A percentile compares a stretch with the other conserved stretches of the same genome.
phyloP scores from a whole-genome alignment of 1,284 basidiomycete genomes.

The Ganoderma meredithae region DNA sequence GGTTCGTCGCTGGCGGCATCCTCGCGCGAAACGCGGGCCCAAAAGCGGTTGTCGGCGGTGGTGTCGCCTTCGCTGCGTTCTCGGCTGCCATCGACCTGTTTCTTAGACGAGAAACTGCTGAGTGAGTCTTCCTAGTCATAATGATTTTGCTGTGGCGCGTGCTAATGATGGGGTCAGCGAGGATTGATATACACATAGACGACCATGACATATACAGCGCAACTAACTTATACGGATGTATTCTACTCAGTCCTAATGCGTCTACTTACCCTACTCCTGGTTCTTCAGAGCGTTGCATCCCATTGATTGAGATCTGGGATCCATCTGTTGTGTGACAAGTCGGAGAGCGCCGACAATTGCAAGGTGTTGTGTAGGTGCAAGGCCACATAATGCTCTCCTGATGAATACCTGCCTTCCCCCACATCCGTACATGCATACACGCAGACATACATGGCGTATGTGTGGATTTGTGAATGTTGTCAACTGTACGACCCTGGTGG shows the following conservation, averaged over 20 bases:
- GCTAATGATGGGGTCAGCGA: constrained; percentile 19
- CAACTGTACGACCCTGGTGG: too few species aligned
- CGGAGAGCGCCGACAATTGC: too few species aligned
- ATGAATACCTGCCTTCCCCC: background rate
- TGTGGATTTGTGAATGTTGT: too few species aligned
- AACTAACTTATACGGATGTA: constrained; percentile 26
- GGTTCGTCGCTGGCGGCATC: constrained; percentile 81
- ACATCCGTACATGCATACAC: background rate
- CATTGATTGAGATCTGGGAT: background rate
- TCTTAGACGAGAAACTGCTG: constrained; percentile 82
- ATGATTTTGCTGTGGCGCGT: too few species aligned
- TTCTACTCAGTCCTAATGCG: constrained; percentile 18
- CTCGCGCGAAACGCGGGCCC: constrained; percentile 88
- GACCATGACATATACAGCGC: constrained; percentile 12
- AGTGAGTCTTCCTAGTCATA: constrained; percentile 61
- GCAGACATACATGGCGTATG: too few species aligned
- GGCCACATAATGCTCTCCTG: background rate
- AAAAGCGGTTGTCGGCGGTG: constrained; percentile 83
- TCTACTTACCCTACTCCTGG: constrained; percentile 5
- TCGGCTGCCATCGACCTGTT: constrained; percentile 90
- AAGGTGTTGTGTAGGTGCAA: background rate
- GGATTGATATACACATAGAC: constrained; percentile 27
- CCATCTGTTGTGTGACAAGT: background rate
- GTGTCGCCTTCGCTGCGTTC: constrained; percentile 90
- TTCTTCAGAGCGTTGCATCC: background rate